These are phyloP conservation scores for Musa troglodytarum DNA, from an alignment of 176 grass and related monocot genomes.

Conservation along the genomic window DNA sequence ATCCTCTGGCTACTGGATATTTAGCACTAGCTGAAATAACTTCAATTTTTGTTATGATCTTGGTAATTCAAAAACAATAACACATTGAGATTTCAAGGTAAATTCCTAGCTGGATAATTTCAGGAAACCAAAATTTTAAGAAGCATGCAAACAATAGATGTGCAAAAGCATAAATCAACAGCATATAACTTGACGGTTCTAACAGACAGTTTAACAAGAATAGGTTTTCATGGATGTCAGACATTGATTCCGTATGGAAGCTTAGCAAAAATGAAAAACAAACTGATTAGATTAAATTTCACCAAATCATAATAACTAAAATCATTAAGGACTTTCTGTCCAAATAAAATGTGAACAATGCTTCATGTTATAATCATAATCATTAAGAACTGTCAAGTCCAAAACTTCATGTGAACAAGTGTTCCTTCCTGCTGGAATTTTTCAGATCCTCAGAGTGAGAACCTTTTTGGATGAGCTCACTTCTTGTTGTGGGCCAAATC, in stretches of 20 bases:
- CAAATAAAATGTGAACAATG: background rate
- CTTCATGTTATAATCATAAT: background rate
- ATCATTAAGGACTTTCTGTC: background rate
- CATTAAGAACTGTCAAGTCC: background rate
- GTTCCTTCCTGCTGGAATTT: background rate
- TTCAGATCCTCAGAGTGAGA: background rate
- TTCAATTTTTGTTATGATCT: no score
- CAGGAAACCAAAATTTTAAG: no score
- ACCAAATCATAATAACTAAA: background rate
- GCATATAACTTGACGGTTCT: no score
- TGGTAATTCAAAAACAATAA: no score
- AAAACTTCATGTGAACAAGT: background rate
- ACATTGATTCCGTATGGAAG: background rate
- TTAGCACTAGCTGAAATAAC: no score
- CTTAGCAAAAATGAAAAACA: background rate
- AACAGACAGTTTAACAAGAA: no score
- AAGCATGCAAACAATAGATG: no score
- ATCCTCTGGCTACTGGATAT: no score
- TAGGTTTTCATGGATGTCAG: no score
- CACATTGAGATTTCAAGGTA: no score
- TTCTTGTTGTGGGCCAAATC: background rate
- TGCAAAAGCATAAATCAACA: no score
- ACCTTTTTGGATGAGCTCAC: background rate
- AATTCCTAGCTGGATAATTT: no score
- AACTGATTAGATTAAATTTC: background rate